Evolutionary conservation across 371 early-diverging fungal species (phyloP).

Genomic region (Dinochytrium kinnereticum): DNA sequence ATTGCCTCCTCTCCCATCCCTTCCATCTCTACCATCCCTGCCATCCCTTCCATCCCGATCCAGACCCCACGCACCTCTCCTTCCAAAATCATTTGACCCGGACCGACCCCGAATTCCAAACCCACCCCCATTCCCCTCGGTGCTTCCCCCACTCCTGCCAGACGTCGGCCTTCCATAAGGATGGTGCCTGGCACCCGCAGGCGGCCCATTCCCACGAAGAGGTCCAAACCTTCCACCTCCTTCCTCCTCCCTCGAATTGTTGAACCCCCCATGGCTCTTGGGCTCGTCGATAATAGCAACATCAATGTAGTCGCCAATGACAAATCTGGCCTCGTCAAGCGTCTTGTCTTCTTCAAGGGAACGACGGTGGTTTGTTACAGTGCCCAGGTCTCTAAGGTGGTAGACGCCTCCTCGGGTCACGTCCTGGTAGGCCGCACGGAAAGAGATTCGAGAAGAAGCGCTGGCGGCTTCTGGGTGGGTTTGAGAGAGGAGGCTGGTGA

Average conservation of each 20-base stretch:
- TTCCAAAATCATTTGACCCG: neutral
- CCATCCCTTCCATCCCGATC: neutral
- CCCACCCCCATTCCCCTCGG: conserved; percentile 1
- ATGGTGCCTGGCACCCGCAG: neutral
- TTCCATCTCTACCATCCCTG: no score
- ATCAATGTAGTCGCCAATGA: conserved; percentile 64
- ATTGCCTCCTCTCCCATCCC: neutral
- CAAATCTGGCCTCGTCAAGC: conserved; percentile 60
- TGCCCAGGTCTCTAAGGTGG: conserved; percentile 58
- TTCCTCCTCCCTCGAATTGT: neutral
- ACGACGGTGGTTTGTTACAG: conserved; percentile 52
- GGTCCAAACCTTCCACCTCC: neutral
- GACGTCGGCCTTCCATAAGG: conserved; percentile 10
- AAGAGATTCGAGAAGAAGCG: conserved; percentile 60
- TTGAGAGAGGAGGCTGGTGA: conserved; percentile 63
- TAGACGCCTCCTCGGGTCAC: conserved; percentile 50
- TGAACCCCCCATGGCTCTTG: neutral
- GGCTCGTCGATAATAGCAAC: neutral
- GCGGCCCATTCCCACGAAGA: neutral
- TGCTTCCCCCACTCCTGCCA: neutral
- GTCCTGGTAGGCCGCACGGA: conserved; percentile 56
- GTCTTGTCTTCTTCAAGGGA: conserved; percentile 62
- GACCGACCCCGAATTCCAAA: neutral
- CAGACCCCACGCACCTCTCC: neutral
- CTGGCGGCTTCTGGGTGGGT: conserved; percentile 58